Evolutionary conservation across 2,329 filamentous ascomycete species (phyloP), one percentile per base, ranked within the genome.

Genomic region (Hymenoscyphus fructigenus): DNA sequence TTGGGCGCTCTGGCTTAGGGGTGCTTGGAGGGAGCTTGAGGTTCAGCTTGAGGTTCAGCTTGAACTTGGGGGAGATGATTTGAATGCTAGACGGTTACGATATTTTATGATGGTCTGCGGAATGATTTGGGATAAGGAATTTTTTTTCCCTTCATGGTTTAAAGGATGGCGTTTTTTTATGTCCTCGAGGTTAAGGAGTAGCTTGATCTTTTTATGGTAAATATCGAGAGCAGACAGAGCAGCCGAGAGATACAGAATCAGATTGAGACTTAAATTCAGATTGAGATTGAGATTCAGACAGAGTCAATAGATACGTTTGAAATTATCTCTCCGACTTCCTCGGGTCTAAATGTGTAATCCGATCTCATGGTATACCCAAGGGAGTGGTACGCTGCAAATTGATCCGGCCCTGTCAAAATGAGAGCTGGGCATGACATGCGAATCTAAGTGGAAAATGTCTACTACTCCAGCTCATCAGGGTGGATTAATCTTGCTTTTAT

Each of bases 1-100:
- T 91, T 93, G 88, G 90, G 91, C 0, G 83, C 88, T 20, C 75
- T 93, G 76, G 90, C 90, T 70, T 90, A 23, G 41, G 68, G 36
- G 9, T 20, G 53, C 5, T 47, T 58, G 38, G 50, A 34, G 17
- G 3, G 2, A 14, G 10, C 2, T 14, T 38, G n/a, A n/a, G n/a
- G n/a, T 38, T 2, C 5, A 14, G 12, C 36, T 38, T 38, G 36
- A 29, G 41, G 29, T 41, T 17, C 2, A 5, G 12, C 34, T 15
- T 4, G 36, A 12, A 12, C 12, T 29, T 17, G n/a, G 5, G 17
- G 4, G 20, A n/a, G 5, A 34, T 38, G 20, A 5, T 38, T 57
- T 26, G 36, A 14, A 15, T n/a, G 26, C 7, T 32, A 6, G 14
- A 32, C 17, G 26, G 36, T 36, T 47, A 44, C 17, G 58, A 29